Evolutionary conservation across 2,329 filamentous ascomycete genomes (phyloP).

Genomic region (Nemania serpens): DNA sequence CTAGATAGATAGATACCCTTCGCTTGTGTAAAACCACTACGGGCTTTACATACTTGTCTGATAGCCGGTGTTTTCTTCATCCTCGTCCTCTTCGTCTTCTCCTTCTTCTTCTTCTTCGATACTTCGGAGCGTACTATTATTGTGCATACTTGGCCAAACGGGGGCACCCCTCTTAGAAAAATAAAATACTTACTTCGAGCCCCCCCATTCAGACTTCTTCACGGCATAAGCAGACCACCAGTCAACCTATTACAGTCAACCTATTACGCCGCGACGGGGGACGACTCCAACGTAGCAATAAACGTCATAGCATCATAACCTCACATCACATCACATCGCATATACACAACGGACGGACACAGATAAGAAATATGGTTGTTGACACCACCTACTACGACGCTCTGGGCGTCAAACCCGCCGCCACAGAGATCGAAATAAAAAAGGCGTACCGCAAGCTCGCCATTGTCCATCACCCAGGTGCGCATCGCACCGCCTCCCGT

Average conservation of each 20-base stretch:
- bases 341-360: background rate
- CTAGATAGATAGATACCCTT: slow-evolving; percentile 1
- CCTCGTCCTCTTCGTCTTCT: background rate
- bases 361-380: slow-evolving; percentile 68
- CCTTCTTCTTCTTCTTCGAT: background rate
- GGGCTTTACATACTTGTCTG: background rate
- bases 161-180: slow-evolving; percentile 3
- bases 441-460: slow-evolving; percentile 95
- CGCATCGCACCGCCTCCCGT: slow-evolving; percentile 30
- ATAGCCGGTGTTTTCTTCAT: too few relatives aligned
- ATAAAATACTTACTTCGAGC: background rate
- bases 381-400: slow-evolving; percentile 89
- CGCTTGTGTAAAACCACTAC: background rate
- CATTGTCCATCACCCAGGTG: slow-evolving; percentile 89
- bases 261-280: too few relatives aligned
- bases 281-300: too few relatives aligned
- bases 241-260: too few relatives aligned
- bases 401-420: slow-evolving; percentile 81
- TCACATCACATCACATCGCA: background rate
- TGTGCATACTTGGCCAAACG: background rate
- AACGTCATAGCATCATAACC: too few relatives aligned
- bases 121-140: background rate
- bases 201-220: too few relatives aligned
- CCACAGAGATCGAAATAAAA: slow-evolving; percentile 91
- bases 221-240: too few relatives aligned